These are phyloP conservation scores for Vigna trinervia DNA, from an alignment of 306 rosid genomes.

Conservation along the genomic window DNA sequence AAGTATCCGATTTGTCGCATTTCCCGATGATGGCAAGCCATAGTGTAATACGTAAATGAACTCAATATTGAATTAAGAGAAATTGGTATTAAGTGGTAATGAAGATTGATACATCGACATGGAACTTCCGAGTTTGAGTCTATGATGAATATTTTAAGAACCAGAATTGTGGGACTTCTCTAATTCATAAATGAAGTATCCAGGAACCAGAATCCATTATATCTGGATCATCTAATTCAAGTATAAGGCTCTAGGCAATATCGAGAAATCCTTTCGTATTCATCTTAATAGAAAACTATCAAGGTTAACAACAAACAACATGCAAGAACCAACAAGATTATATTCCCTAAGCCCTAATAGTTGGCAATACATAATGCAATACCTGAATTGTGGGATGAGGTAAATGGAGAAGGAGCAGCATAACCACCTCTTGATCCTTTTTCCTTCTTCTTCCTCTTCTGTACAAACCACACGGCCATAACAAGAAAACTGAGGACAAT, in stretches of 20 bases:
- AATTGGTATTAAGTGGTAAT: neutral
- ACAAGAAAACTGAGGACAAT: conserved; percentile 70
- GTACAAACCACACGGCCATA: conserved; percentile 67
- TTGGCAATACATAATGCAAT: conserved; percentile 31
- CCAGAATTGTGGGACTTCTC: conserved; percentile 7
- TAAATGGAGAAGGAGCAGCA: conserved; percentile 69
- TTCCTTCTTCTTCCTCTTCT: conserved; percentile 66
- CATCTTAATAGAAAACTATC: conserved; percentile 6
- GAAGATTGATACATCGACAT: conserved; percentile 13
- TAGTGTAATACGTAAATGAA: neutral
- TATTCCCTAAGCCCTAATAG: conserved; percentile 32
- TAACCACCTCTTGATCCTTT: conserved; percentile 52
- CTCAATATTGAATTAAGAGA: neutral
- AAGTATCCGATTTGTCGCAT: conserved; percentile 25
- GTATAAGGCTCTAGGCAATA: neutral
- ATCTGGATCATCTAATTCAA: conserved; percentile 25
- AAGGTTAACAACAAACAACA: conserved; percentile 31
- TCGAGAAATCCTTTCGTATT: neutral
- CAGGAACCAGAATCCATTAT: conserved; percentile 11
- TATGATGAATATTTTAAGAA: conserved; percentile 9
- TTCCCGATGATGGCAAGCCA: conserved; percentile 2
- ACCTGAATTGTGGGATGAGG: conserved; percentile 99
- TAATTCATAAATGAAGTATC: conserved; percentile 25
- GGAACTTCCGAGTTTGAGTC: neutral
- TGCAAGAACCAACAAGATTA: conserved; percentile 29